Evolutionary conservation across 1,284 basidiomycete species (phyloP), one percentile per base, ranked within the genome.

Genomic region (Malassezia psittaci): DNA sequence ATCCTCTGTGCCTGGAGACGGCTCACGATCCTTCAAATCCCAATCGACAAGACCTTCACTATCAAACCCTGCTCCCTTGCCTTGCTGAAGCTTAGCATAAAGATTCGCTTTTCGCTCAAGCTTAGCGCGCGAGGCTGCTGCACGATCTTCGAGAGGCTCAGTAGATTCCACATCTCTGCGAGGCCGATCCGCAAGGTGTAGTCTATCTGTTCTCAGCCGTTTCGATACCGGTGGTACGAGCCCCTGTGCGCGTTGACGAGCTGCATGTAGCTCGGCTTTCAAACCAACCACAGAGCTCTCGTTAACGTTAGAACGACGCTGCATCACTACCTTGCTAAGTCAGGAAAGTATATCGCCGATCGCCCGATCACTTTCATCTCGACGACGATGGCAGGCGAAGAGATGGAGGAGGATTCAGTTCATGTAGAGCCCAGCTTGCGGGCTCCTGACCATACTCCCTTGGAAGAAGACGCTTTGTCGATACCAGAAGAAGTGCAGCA

Each of bases 21-120:
- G 83, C 37, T 76, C 75, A 67, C 85, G 85, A 10, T 80, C 78
- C 54, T 90, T 87, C 68, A 90, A 90, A 86, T 43, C 48, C 57
- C 76, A 90, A 75, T 96, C 90, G 5, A 96, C 86, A 48, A 89
- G 77, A 10, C 88, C 83, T 50, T 90, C 86, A 1, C 48, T 42
- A 29, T 74, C 83, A 66, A 93, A 66, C 0, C 87, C 88, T 0
- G 83, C 88, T 8, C 82, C 83, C 75, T 88, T 86, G 7, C 91
- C 91, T 60, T 83, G 83, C 64, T 79, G 77, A 34, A 93, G 75
- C 67, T 87, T 84, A 5, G 88, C 85, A 67, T 94, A 94, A 54
- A 85, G 82, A 69, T 81, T 81, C 5, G 88, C 84, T 74, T 94
- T 94, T 44, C 83, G 80, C 72, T 87, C 83, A 48, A 94, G 75